phyloP scores from a whole-genome alignment of 495 filamentous ascomycete genomes.

The Tuber umbilicatum region DNA sequence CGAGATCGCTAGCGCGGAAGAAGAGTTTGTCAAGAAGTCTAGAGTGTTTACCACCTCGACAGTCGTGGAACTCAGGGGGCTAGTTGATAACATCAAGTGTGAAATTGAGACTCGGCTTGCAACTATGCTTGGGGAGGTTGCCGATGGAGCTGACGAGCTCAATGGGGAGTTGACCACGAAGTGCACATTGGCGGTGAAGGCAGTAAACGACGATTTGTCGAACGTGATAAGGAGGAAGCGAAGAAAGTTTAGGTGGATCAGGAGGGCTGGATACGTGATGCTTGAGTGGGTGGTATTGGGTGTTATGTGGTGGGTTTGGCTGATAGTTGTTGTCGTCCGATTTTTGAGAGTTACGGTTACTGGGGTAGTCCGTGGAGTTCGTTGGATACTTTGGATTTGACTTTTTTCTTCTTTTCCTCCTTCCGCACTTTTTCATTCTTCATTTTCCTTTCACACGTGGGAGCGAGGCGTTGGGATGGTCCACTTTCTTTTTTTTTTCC shows the following conservation, averaged over 20 bases:
- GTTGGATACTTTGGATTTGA: slow-evolving; percentile 45
- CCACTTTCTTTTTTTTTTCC: not conserved
- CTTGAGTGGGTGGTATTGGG: slow-evolving; percentile 48
- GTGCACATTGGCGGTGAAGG: slow-evolving; percentile 35
- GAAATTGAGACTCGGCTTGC: slow-evolving; percentile 21
- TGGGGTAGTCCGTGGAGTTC: slow-evolving; percentile 14
- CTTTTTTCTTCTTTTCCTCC: slow-evolving; percentile 10
- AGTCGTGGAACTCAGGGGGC: slow-evolving; percentile 17
- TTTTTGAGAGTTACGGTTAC: slow-evolving; percentile 33
- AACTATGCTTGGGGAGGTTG: slow-evolving; percentile 22
- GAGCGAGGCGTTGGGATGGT: slow-evolving; percentile 13
- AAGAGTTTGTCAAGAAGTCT: slow-evolving; percentile 23
- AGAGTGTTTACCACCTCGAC: slow-evolving; percentile 28
- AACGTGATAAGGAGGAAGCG: slow-evolving; percentile 33
- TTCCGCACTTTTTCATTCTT: slow-evolving; percentile 7
- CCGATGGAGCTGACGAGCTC: slow-evolving; percentile 33
- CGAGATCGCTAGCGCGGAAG: slow-evolving; percentile 18
- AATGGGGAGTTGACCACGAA: slow-evolving; percentile 31
- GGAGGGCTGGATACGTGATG: slow-evolving; percentile 43
- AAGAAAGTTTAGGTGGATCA: slow-evolving; percentile 35
- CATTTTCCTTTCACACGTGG: slow-evolving; percentile 5
- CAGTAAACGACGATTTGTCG: slow-evolving; percentile 31
- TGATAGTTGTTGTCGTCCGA: slow-evolving; percentile 45
- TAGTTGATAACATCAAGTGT: slow-evolving; percentile 19
- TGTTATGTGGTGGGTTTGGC: slow-evolving; percentile 50